Evolutionary conservation across 2,329 filamentous ascomycete genomes (phyloP).

Genomic region (Grosmannia clavigera): DNA sequence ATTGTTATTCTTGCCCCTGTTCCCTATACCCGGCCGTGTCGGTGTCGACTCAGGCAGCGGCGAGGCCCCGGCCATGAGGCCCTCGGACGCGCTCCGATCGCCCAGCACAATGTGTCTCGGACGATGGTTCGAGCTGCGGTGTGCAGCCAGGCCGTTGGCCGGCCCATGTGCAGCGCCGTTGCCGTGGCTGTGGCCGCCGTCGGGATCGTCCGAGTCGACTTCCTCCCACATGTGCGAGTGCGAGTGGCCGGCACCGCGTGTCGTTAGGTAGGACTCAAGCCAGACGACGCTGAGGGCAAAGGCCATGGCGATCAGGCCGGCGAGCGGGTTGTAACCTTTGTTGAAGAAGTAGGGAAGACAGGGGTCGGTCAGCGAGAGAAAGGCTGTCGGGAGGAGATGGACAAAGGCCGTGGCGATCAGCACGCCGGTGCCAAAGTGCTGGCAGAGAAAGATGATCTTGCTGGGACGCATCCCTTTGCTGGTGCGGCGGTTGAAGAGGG

Average conservation of each 20-base stretch:
- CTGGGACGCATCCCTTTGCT: conserved; percentile 45
- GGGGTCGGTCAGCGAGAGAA: conserved; percentile 52
- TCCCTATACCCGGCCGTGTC: background rate
- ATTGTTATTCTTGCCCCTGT: background rate
- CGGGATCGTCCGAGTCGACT: conserved; percentile 23
- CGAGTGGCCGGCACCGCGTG: conserved; percentile 49
- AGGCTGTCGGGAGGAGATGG: conserved; percentile 58
- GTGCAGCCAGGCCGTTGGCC: conserved; percentile 22
- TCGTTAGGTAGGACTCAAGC: conserved; percentile 82
- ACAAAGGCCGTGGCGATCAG: conserved; percentile 81
- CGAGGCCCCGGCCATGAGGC: conserved; percentile 46
- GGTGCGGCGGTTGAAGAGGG: conserved; percentile 48
- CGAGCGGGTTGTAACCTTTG: conserved; percentile 63
- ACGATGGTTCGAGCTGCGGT: conserved; percentile 26
- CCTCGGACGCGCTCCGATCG: conserved; percentile 38
- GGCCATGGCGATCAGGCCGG: conserved; percentile 71
- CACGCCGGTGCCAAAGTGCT: conserved; percentile 72
- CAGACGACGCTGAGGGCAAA: conserved; percentile 72
- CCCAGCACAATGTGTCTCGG: conserved; percentile 37
- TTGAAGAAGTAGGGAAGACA: conserved; percentile 72
- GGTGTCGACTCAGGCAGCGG: conserved; percentile 45
- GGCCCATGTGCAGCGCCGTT: background rate
- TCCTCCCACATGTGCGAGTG: conserved; percentile 45
- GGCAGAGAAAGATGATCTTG: conserved; percentile 51
- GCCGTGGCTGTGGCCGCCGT: conserved; percentile 5